phyloP scores from a whole-genome alignment of 176 grass and related monocot species.

The Echinochloa phyllopogon region DNA sequence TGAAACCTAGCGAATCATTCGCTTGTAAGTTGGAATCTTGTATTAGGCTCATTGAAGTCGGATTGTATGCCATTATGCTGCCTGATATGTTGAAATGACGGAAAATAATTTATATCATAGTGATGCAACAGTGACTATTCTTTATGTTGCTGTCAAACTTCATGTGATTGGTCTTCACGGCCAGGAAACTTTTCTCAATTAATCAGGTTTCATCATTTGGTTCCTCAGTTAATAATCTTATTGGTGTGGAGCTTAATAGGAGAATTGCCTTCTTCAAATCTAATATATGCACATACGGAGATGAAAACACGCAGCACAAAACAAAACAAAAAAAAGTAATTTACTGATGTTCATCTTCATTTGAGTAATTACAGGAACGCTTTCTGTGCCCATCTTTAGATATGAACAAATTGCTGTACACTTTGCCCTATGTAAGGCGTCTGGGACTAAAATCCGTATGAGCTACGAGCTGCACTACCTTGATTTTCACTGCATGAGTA shows the following conservation, averaged over 20 bases:
- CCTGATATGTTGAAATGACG: not conserved
- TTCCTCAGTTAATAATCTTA: slow-evolving; percentile 11
- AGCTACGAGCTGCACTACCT: not conserved
- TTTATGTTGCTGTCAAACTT: slow-evolving; percentile 14
- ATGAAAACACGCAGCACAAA: not conserved
- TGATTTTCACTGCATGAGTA: not conserved
- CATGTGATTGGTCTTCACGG: not conserved
- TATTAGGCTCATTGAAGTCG: not conserved
- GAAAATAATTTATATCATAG: not conserved
- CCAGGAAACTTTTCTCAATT: not conserved
- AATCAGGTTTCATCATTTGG: not conserved
- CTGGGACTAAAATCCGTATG: not conserved
- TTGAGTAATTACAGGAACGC: slow-evolving; percentile 21
- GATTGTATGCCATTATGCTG: slow-evolving; percentile 19
- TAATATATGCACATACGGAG: slow-evolving; percentile 3
- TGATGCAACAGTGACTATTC: slow-evolving; percentile 3
- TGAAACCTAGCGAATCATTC: not conserved
- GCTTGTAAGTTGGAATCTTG: slow-evolving; percentile 9
- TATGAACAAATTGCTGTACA: slow-evolving; percentile 37
- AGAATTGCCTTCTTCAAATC: not conserved
- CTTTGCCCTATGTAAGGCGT: not conserved
- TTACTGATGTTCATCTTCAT: not conserved
- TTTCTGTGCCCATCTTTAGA: slow-evolving; percentile 12
- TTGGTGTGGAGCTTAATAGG: not conserved
- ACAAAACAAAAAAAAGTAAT: not conserved